A percentile compares a stretch with the other conserved stretches of the same genome.
phyloP scores from a whole-genome alignment of 768 basidiomycete species.

The Termitomyces sp. region DNA sequence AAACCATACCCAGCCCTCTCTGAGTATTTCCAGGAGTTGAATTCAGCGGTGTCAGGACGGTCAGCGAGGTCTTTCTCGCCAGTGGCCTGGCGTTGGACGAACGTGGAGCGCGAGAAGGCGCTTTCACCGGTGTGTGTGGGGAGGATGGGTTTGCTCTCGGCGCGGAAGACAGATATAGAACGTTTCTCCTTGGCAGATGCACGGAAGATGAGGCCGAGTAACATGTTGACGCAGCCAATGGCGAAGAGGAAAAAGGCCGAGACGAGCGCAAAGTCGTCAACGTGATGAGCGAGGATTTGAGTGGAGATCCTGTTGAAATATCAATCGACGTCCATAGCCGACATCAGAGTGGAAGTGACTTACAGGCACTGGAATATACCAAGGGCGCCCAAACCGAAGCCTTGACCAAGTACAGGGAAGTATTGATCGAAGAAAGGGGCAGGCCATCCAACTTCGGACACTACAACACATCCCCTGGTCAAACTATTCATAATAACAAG shows the following conservation, averaged over 20 bases:
- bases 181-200: conserved; percentile 59
- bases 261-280: conserved; percentile 81
- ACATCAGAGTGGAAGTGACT: conserved; percentile 18
- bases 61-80: conserved; percentile 11
- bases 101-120: conserved; percentile 28
- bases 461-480: conserved; percentile 17
- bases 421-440: conserved; percentile 74
- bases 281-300: conserved; percentile 69
- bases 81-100: conserved; percentile 25
- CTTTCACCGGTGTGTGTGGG: conserved; percentile 38
- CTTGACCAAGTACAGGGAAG: conserved; percentile 84
- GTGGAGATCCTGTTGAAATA: conserved; percentile 47
- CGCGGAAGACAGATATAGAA: conserved; percentile 63
- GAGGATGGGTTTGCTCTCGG: conserved; percentile 48
- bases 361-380: conserved; percentile 85
- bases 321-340: neutral
- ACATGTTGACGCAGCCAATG: conserved; percentile 76
- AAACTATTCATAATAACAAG: neutral
- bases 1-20: conserved; percentile 61
- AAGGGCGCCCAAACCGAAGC: conserved; percentile 83
- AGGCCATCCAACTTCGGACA: conserved; percentile 80
- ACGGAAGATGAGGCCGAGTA: conserved; percentile 78
- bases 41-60: conserved; percentile 20
- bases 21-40: conserved; percentile 24
- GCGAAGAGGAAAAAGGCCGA: conserved; percentile 83